Evolutionary conservation across 2,329 filamentous ascomycete species (phyloP).

Genomic region (Colletotrichum sojae): DNA sequence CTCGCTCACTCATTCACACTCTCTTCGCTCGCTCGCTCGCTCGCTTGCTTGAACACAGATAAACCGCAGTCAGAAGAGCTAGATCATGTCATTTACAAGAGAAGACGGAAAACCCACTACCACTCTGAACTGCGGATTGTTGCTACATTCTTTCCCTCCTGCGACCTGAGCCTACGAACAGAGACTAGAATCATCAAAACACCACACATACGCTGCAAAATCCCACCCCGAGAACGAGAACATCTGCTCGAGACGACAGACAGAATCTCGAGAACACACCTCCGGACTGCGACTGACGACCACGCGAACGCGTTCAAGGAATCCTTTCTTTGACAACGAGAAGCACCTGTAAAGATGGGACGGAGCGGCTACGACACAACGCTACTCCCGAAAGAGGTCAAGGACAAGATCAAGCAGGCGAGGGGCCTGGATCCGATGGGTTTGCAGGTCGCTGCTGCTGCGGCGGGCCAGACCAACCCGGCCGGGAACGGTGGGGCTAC

Average conservation of each 20-base stretch:
- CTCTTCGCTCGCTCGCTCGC: not conserved
- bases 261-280: no score
- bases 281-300: no score
- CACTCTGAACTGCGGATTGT: not conserved
- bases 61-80: not conserved
- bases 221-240: no score
- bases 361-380: constrained; percentile 39
- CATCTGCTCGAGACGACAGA: no score
- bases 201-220: not conserved
- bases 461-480: not conserved
- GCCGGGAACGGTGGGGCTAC: not conserved
- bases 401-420: not conserved
- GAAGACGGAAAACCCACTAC: constrained; percentile 12
- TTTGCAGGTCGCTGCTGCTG: not conserved
- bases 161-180: no score
- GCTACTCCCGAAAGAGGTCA: constrained; percentile 4
- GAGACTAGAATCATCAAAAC: no score
- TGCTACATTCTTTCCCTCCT: no score
- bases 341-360: constrained; percentile 26
- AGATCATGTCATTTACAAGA: constrained; percentile 38
- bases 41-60: no score
- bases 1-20: not conserved
- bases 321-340: not conserved
- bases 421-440: not conserved
- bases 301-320: not conserved